phyloP scores from a whole-genome alignment of 805 yeast genomes.

The Candida sanyiensis region DNA sequence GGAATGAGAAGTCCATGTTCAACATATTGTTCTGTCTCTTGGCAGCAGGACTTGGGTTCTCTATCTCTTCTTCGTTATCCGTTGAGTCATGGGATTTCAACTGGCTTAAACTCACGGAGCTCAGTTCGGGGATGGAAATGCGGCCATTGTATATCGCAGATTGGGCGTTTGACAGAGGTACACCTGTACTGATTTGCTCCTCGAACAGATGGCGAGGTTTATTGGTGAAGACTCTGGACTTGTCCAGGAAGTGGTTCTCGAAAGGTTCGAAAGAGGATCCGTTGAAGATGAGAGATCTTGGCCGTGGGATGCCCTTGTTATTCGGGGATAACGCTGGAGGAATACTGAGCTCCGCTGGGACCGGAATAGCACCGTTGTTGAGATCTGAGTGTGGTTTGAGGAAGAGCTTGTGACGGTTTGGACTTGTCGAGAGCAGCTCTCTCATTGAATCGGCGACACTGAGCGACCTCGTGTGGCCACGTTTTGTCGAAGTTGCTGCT shows the following conservation, averaged over 20 bases:
- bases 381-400: constrained; percentile 32
- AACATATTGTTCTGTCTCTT: constrained; percentile 20
- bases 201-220: constrained; percentile 2
- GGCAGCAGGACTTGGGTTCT: constrained; percentile 25
- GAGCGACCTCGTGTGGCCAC: constrained; percentile 1
- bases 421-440: constrained; percentile 13
- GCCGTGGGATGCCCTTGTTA: constrained; percentile 26
- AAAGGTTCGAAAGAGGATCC: constrained; percentile 32
- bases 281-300: constrained; percentile 30
- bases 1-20: constrained; percentile 24
- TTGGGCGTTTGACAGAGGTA: not conserved
- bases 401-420: constrained; percentile 25
- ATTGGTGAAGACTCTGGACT: not conserved
- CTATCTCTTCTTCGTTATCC: constrained; percentile 24
- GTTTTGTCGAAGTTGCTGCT: not conserved
- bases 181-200: not conserved
- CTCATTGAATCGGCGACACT: constrained; percentile 22
- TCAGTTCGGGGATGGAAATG: constrained; percentile 15
- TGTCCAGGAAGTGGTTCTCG: constrained; percentile 8
- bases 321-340: constrained; percentile 35
- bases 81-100: not conserved
- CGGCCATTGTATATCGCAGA: not conserved
- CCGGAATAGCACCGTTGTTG: constrained; percentile 29
- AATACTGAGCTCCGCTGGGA: constrained; percentile 32
- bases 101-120: not conserved